Conservation (phyloP, 805 yeast genomes). For the Priceomyces carsonii region DNA sequence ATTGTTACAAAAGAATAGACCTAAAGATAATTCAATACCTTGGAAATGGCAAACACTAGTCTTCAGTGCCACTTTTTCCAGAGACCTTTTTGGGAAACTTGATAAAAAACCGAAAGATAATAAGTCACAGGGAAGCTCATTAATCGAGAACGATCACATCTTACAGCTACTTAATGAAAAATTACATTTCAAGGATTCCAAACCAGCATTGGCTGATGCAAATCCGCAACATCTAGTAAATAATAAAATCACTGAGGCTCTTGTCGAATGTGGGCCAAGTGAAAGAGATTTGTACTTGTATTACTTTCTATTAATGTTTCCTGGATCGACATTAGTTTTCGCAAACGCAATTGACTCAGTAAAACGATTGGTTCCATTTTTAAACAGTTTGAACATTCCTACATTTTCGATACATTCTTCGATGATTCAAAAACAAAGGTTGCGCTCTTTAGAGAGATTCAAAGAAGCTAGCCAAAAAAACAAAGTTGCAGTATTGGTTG, state of each 20-base stretch:
- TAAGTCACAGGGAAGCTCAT: conserved; percentile 29
- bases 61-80: conserved; percentile 92
- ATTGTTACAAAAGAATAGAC: conserved; percentile 54
- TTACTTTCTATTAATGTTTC: conserved; percentile 81
- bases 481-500: conserved; percentile 70
- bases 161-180: conserved; percentile 65
- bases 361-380: conserved; percentile 75
- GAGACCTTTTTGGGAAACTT: conserved; percentile 77
- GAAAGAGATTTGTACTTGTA: conserved; percentile 90
- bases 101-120: conserved; percentile 32
- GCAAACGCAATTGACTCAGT: conserved; percentile 96
- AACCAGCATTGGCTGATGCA: conserved; percentile 76
- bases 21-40: conserved; percentile 29
- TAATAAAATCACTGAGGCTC: conserved; percentile 72
- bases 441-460: conserved; percentile 82
- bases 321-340: conserved; percentile 87
- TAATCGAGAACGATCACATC: conserved; percentile 57
- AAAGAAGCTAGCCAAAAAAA: conserved; percentile 48
- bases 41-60: conserved; percentile 79
- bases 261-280: conserved; percentile 86
- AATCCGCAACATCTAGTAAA: conserved; percentile 85
- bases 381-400: conserved; percentile 68
- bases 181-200: conserved; percentile 64
- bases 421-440: conserved; percentile 92
- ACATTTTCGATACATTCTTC: conserved; percentile 84